phyloP scores from a whole-genome alignment of 139 green algal genomes.

The Gonium pectorale region DNA sequence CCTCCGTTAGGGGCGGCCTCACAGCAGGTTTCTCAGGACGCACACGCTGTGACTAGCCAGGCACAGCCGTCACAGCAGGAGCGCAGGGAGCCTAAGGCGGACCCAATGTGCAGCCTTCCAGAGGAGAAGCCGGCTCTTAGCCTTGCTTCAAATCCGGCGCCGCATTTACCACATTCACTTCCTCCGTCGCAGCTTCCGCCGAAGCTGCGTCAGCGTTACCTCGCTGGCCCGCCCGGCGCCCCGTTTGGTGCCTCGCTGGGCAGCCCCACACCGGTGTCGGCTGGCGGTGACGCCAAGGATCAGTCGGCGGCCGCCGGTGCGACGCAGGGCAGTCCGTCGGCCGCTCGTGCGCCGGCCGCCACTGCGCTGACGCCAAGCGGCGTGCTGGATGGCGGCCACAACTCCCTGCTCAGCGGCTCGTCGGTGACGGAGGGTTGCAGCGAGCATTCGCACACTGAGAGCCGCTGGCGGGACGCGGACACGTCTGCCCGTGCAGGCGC shows the following conservation, averaged over 20 bases:
- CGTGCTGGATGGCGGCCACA: background rate
- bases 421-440: background rate
- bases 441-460: background rate
- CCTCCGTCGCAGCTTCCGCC: conserved; percentile 16
- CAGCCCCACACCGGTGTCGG: too few species aligned
- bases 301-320: too few species aligned
- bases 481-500: background rate
- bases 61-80: background rate
- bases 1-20: background rate
- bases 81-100: background rate
- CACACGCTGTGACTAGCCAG: background rate
- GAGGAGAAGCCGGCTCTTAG: background rate
- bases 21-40: background rate
- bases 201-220: conserved; percentile 29
- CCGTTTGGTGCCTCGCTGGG: background rate
- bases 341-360: background rate
- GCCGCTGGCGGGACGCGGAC: background rate
- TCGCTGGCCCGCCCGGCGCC: background rate
- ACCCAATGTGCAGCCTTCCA: too few species aligned
- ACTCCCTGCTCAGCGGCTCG: conserved; percentile 1
- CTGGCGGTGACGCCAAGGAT: background rate
- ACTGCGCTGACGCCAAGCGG: background rate
- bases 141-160: background rate
- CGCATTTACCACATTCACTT: background rate
- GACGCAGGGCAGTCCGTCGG: background rate